Base-by-base conservation (phyloP, 139 green algal species). In the Coccomyxa sp. region DNA sequence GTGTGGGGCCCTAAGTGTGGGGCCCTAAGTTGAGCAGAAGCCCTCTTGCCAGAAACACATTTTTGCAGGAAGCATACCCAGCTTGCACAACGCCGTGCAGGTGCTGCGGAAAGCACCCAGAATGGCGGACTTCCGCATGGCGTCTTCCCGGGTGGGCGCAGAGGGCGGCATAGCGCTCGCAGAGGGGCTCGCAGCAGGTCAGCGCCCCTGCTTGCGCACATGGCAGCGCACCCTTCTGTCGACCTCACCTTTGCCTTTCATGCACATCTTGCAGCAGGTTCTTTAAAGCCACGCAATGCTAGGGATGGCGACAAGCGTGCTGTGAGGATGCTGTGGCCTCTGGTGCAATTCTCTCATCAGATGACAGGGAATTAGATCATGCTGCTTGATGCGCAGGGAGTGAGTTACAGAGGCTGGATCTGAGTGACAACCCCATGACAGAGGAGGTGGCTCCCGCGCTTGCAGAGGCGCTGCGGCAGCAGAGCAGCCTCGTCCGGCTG, bases 371-470 rank as follows among this genome's bases (percentile, higher is more conserved):
- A 7, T 64, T 18, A 10, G 14, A 27, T 10, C 31, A 4, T n/a
- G n/a, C n/a, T 73, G 68, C 68, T 75, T 16, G 70, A 31, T 41
- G 8, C 40, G 68, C 68, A 90, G 87, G 86, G 39, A 35, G 24
- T 29, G 74, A 70, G 54, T 83, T 97, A 68, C 70, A 87, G 24
- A 69, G 44, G 1, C 84, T 98, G 55, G 93, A 97, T 87, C 64
- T 98, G 10, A 88, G 83, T 18, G 94, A 97, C 90, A 98, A 98
- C 86, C 91, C 94, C 7, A 90, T 96, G 78, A 94, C 89, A 2
- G 71, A 54, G 0, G 91, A 92, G 54, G 73, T 78, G 34, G 84
- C 77, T 0, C 24, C 58, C 24, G 68, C 78, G 22, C 74, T 91
- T 40, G 87, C 80, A 7, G 68, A 55, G 12, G 73, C 80, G 76